These are phyloP conservation scores for Irpex sp. DNA, from an alignment of 1,284 basidiomycete species.

Conservation along the genomic window DNA sequence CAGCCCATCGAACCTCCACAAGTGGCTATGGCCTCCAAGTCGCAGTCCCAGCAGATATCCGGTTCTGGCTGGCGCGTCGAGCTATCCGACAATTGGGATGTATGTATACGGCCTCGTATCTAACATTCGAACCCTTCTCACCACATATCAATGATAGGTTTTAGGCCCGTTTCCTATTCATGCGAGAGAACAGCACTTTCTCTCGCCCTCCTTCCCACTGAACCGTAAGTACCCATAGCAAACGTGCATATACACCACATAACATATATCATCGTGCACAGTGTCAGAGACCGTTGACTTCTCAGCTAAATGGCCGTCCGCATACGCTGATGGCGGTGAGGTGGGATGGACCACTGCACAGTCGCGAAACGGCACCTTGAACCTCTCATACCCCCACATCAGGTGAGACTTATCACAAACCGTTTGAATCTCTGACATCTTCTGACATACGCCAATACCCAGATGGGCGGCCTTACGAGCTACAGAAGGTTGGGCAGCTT, in stretches of 20 bases:
- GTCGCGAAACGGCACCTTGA: conserved; percentile 43
- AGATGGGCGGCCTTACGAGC: conserved; percentile 67
- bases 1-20: neutral
- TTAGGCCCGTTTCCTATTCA: conserved; percentile 80
- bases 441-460: neutral
- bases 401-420: too few species aligned
- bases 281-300: conserved; percentile 45
- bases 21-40: neutral
- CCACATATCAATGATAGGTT: conserved; percentile 36
- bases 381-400: conserved; percentile 59
- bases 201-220: conserved; percentile 72
- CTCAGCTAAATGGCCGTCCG: conserved; percentile 52
- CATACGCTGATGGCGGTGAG: conserved; percentile 56
- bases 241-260: neutral
- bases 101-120: conserved; percentile 15
- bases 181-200: conserved; percentile 74
- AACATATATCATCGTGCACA: conserved; percentile 16
- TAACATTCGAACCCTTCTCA: neutral
- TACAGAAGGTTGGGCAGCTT: conserved; percentile 78
- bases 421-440: too few species aligned
- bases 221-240: conserved; percentile 39
- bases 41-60: neutral
- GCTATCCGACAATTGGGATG: conserved; percentile 30
- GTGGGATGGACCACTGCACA: conserved; percentile 52
- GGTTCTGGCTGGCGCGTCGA: conserved; percentile 23